Evolutionary conservation across 805 yeast species (phyloP).

Genomic region (Candida incommunis): DNA sequence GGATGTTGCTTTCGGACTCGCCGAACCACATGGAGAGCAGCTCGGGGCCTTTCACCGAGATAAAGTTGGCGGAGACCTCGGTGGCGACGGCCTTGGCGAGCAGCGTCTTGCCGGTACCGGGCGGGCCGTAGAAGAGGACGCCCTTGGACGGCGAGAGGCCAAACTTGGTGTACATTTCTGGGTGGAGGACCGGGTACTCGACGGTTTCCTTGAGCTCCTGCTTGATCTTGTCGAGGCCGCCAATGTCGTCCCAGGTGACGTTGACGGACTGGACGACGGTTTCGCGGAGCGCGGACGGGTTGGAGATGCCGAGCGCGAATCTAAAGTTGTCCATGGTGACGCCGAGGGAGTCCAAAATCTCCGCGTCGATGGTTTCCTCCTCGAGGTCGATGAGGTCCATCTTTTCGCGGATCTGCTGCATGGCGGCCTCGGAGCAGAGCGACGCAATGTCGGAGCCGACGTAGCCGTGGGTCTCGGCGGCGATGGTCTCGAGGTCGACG

Average conservation of each 20-base stretch:
- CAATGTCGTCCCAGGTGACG: slow-evolving; percentile 99
- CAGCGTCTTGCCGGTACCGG: slow-evolving; percentile 99
- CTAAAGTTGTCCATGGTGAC: slow-evolving; percentile 98
- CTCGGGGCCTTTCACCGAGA: slow-evolving; percentile 95
- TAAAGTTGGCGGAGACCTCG: slow-evolving; percentile 96
- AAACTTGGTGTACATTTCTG: slow-evolving; percentile 96
- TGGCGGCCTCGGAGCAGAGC: slow-evolving; percentile 98
- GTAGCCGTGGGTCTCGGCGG: slow-evolving; percentile 97
- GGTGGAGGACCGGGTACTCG: slow-evolving; percentile 96
- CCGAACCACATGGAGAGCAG: slow-evolving; percentile 98
- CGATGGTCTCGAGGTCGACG: slow-evolving; percentile 90
- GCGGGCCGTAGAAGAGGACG: slow-evolving; percentile 97
- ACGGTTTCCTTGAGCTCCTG: slow-evolving; percentile 97
- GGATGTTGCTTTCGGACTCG: slow-evolving; percentile 93
- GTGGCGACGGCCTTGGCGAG: slow-evolving; percentile 99
- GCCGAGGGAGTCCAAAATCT: slow-evolving; percentile 87
- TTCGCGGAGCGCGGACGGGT: slow-evolving; percentile 98
- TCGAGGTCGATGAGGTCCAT: slow-evolving; percentile 95
- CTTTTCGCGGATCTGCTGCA: slow-evolving; percentile 99
- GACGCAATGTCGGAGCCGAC: slow-evolving; percentile 99
- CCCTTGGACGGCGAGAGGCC: slow-evolving; percentile 98
- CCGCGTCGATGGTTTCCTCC: slow-evolving; percentile 95
- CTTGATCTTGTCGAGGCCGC: slow-evolving; percentile 94
- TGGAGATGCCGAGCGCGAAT: slow-evolving; percentile 94
- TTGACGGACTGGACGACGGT: slow-evolving; percentile 98